Evolutionary conservation across 2,329 filamentous ascomycete species (phyloP).

Genomic region (Talaromyces islandicus): DNA sequence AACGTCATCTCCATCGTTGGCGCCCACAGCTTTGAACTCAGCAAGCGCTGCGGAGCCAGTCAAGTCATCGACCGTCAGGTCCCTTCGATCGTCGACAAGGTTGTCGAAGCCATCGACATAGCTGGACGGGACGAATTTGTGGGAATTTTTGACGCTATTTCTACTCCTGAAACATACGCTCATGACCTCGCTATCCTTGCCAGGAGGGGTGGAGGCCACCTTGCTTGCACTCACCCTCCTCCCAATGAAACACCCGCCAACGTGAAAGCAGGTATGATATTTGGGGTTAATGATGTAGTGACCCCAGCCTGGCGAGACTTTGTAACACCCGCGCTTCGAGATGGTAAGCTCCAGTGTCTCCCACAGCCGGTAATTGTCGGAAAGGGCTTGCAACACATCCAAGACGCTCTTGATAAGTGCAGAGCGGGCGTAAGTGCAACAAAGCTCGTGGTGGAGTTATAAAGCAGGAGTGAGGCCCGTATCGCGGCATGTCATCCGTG

Average conservation of each 20-base stretch:
- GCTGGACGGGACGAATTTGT: conserved; percentile 10
- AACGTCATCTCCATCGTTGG: conserved; percentile 30
- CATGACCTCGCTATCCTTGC: conserved; percentile 1
- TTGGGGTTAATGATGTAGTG: conserved; percentile 14
- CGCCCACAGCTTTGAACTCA: conserved; percentile 21
- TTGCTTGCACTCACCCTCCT: conserved; percentile 6
- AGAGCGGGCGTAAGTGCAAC: conserved; percentile 33
- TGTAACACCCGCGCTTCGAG: conserved; percentile 21
- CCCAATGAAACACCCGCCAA: conserved; percentile 7
- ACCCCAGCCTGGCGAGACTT: conserved; percentile 22
- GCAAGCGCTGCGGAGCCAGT: conserved; percentile 37
- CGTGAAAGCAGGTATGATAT: conserved; percentile 8
- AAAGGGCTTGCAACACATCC: conserved; percentile 31
- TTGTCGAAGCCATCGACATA: conserved; percentile 11
- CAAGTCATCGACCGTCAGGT: conserved; percentile 39
- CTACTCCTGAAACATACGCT: conserved; percentile 2
- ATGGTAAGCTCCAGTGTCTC: conserved; percentile 22
- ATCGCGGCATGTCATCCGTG: no score
- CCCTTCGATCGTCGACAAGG: conserved; percentile 13
- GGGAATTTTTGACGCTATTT: conserved; percentile 13
- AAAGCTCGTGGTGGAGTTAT: conserved; percentile 31
- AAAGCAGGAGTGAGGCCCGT: not conserved
- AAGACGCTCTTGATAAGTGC: conserved; percentile 30
- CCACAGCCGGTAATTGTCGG: conserved; percentile 34
- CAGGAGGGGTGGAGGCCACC: not conserved